phyloP scores from a whole-genome alignment of 2,329 filamentous ascomycete species.

The Pseudodiploospora longispora region DNA sequence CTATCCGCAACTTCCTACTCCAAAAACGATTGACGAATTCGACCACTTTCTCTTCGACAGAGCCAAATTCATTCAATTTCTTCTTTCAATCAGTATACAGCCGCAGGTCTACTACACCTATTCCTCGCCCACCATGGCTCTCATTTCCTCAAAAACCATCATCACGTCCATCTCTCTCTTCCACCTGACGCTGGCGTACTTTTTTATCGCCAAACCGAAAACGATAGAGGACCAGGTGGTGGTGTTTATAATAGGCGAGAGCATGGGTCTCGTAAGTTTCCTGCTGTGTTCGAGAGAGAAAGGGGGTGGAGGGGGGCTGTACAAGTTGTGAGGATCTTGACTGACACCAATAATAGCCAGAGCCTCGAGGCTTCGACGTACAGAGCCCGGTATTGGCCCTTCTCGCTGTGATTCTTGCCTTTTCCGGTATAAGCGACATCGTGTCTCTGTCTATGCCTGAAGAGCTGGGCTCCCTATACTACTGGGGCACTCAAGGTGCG shows the following conservation, averaged over 20 bases:
- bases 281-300: neutral
- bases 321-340: too few relatives aligned
- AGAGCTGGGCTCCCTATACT: conserved; percentile 52
- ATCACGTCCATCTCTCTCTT: conserved; percentile 76
- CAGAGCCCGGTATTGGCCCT: conserved; percentile 66
- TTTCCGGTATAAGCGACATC: conserved; percentile 56
- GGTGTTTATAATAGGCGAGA: conserved; percentile 73
- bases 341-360: conserved; percentile 37
- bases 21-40: too few relatives aligned
- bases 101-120: conserved; percentile 2
- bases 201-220: conserved; percentile 68
- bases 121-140: conserved; percentile 52
- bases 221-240: conserved; percentile 70
- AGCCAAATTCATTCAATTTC: too few relatives aligned
- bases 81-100: too few relatives aligned
- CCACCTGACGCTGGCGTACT: conserved; percentile 75
- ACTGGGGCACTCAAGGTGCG: conserved; percentile 59
- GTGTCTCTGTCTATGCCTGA: conserved; percentile 60
- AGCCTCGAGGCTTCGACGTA: conserved; percentile 58
- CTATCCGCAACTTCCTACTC: too few relatives aligned
- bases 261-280: conserved; percentile 65
- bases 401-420: conserved; percentile 57
- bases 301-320: neutral
- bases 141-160: conserved; percentile 73
- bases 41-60: too few relatives aligned